Conservation (phyloP, 2,329 filamentous ascomycete species). For the Talaromyces islandicus region DNA sequence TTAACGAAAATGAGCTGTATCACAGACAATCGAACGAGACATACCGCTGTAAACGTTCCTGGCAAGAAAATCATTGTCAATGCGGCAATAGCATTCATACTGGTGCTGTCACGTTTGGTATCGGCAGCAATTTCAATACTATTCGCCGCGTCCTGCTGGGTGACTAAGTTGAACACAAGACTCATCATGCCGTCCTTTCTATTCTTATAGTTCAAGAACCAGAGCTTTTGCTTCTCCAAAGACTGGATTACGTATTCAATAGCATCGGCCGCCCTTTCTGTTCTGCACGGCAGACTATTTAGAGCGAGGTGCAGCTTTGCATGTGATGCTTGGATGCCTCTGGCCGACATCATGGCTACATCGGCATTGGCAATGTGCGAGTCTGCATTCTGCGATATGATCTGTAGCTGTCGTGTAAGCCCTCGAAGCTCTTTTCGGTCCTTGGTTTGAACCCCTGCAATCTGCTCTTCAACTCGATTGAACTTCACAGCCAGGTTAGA, state of each 20-base stretch:
- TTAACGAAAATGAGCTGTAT: no score
- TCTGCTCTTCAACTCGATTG: conserved; percentile 17
- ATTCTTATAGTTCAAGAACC: conserved; percentile 21
- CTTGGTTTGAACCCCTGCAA: conserved; percentile 13
- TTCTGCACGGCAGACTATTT: not conserved
- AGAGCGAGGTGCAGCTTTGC: conserved; percentile 5
- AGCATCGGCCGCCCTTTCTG: conserved; percentile 14
- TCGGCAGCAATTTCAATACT: conserved; percentile 21
- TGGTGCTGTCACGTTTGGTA: conserved; percentile 23
- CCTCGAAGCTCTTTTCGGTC: conserved; percentile 18
- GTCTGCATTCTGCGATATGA: conserved; percentile 23
- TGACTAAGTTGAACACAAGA: conserved; percentile 21
- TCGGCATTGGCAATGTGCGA: conserved; percentile 22
- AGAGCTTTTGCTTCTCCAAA: conserved; percentile 23
- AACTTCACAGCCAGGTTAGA: conserved; percentile 5
- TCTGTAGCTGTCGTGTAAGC: conserved; percentile 22
- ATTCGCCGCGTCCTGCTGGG: conserved; percentile 24
- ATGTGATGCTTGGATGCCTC: conserved; percentile 17
- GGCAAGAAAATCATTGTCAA: conserved; percentile 28
- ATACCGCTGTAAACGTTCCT: conserved; percentile 16
- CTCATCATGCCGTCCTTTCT: conserved; percentile 20
- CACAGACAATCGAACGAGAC: not conserved
- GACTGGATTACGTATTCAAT: conserved; percentile 20
- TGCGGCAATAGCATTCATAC: conserved; percentile 25
- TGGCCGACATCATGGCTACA: conserved; percentile 19